Evolutionary conservation across 1,139 yeast genomes (phyloP).

Genomic region (Nadsonia commutata): DNA sequence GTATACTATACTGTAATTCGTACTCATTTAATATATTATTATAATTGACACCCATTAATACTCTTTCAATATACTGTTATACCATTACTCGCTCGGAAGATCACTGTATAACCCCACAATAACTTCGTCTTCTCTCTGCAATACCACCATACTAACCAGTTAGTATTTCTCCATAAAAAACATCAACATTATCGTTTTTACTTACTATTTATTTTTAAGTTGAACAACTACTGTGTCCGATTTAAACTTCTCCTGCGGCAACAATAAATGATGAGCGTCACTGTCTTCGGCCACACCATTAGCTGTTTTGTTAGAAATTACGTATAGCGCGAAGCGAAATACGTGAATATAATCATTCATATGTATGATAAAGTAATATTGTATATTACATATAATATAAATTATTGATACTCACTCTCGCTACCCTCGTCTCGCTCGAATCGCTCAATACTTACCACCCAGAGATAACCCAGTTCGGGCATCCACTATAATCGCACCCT

Average conservation of each 20-base stretch:
- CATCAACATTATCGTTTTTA: background rate
- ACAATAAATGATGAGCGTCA: conserved; percentile 16
- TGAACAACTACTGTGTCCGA: conserved; percentile 7
- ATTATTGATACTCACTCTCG: background rate
- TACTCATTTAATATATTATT: too few relatives aligned
- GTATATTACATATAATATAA: too few relatives aligned
- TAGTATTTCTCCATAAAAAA: background rate
- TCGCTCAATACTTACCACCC: conserved; percentile 11
- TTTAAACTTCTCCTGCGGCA: conserved; percentile 6
- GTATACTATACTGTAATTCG: too few relatives aligned
- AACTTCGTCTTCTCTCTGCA: conserved; percentile 5
- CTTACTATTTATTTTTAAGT: conserved; percentile 10
- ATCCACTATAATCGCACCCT: conserved; percentile 16
- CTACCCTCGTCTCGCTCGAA: background rate
- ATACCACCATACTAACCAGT: conserved; percentile 8
- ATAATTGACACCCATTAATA: too few relatives aligned
- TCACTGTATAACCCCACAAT: background rate
- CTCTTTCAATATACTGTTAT: too few relatives aligned
- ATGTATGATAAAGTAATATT: too few relatives aligned
- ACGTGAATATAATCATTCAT: too few relatives aligned
- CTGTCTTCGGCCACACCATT: conserved; percentile 17
- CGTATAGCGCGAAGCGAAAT: too few relatives aligned
- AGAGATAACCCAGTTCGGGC: conserved; percentile 15
- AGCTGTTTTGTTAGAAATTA: too few relatives aligned
- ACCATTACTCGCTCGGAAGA: too few relatives aligned